Base-by-base conservation (phyloP, 352 stramenopile genomes). In the Phytophthora vignae region DNA sequence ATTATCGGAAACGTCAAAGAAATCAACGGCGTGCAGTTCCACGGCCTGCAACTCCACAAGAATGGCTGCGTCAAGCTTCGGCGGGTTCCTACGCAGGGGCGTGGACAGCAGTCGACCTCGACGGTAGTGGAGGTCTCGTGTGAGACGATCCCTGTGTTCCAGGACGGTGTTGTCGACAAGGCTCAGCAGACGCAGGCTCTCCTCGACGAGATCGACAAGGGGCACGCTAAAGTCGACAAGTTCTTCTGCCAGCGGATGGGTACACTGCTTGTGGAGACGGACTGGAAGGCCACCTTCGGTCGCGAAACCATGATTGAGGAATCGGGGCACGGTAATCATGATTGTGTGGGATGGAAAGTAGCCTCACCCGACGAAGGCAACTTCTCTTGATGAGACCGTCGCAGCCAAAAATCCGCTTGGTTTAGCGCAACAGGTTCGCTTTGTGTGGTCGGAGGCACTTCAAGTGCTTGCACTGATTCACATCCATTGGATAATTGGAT, bases 111-210 rank as follows among this genome's bases (percentile, higher is more conserved):
- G 4, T 70, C 70, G 22, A 73, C 55, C 27, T 62, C 58, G 21
- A 80, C 81, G 27, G 66, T 80, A 4, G 64, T 89, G 54, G 79
- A 91, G 61, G 78, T 65, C 21, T 83, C 69, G 53, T 75, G 82
- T 46, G 70, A 81, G 48, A 80, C 76, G 27, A 67, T 76, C 10
- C 79, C 83, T 14, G 64, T 85, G 40, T 73, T 91, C 11, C 76
- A 80, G 42, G 78, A 89, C 3, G 74, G 81, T 22, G 60, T 85
- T 44, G 57, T 68, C 4, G 69, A 88, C 65, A 64, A 61, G 31
- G n/a, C 44, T 6, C 67, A 73, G 42, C 64, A 82, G 33, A 73
- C 59, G 2, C 54, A 57, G 29, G 36, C 38, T 1, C 21, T 77
- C 17, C 14, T 86, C 14, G 61, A 69, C 50, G 61, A 25, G 15